These are phyloP conservation scores for Begonia masoniana DNA, from an alignment of 306 rosid genomes.

Conservation along the genomic window DNA sequence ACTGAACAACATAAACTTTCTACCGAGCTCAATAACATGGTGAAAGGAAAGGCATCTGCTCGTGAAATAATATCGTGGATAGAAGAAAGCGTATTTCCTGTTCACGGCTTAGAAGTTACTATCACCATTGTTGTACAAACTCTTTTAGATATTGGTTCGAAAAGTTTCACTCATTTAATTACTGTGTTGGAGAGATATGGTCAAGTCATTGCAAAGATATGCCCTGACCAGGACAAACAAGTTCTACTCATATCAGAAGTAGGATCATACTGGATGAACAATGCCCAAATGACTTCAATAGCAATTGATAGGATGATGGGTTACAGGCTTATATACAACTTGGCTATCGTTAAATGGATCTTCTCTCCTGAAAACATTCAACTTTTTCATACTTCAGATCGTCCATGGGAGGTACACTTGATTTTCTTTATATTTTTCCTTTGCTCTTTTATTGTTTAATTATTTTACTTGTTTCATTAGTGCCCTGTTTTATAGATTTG, in stretches of 20 bases:
- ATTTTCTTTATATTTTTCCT: background rate
- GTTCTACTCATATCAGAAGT: slow-evolving; percentile 29
- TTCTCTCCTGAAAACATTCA: slow-evolving; percentile 71
- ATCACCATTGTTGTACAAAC: slow-evolving; percentile 77
- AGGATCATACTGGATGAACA: slow-evolving; percentile 77
- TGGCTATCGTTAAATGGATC: slow-evolving; percentile 93
- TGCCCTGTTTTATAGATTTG: no score
- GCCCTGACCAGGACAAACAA: slow-evolving; percentile 63
- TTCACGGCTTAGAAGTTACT: slow-evolving; percentile 67
- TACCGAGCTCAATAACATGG: slow-evolving; percentile 65
- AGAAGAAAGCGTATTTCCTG: slow-evolving; percentile 62
- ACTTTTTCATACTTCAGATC: slow-evolving; percentile 81
- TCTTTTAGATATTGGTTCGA: slow-evolving; percentile 85
- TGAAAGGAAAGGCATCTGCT: slow-evolving; percentile 67
- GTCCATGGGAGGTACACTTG: slow-evolving; percentile 86
- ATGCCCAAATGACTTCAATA: slow-evolving; percentile 89
- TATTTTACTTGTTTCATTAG: no score
- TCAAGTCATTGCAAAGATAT: slow-evolving; percentile 68
- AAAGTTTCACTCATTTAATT: slow-evolving; percentile 95
- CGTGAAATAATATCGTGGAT: slow-evolving; percentile 88
- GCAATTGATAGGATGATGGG: slow-evolving; percentile 99
- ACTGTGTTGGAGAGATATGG: slow-evolving; percentile 94
- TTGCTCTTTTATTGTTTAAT: no score
- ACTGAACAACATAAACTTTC: slow-evolving; percentile 47
- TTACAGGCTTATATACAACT: slow-evolving; percentile 80